Evolutionary conservation across 1,284 basidiomycete species (phyloP), one percentile per base, ranked within the genome.

Genomic region (Trichosporon sp.): DNA sequence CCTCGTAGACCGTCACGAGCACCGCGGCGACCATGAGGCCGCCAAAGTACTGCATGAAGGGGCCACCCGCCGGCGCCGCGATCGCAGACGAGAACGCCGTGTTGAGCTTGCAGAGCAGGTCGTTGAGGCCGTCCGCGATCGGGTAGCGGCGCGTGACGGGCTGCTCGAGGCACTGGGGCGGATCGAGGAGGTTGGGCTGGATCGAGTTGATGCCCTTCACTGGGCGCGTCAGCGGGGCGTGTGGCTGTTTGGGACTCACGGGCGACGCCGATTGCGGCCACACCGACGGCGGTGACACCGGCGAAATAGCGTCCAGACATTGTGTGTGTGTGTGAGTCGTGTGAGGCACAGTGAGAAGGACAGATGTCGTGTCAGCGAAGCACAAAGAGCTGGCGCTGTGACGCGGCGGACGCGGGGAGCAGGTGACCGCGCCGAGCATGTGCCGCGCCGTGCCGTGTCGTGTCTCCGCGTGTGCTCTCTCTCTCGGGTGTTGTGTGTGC

Each of bases 41-140:
- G 8, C 64, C 64, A 47, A 69, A 69, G 66, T 64, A 65, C 6
- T n/a, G 6, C 56, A 38, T 1, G 38, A 72, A 42, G n/a, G 23
- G 15, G 3, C 18, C 25, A 11, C 60, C 66, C 1, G 25, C 64
- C 1, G 60, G 64, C 13, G 66, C 12, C 3, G 38, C n/a, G 13
- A 6, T 11, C 11, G 13, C 51, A 6, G 64, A 25, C 1, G 29
- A 18, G 51, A 72, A 60, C 35, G 62, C 3, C 18, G 64, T 72
- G 70, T 72, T 69, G 60, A 69, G 31, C 42, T n/a, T 47, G 60
- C 70, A 72, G 11, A 72, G 51, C 18, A 68, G 18, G 25, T 66
- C 32, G 62, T 72, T 69, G 31, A 65, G 0, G 8, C 25, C 42
- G 5, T 35, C 18, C 12, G 51, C 32, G 23, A 66, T 29, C 3